phyloP scores from a whole-genome alignment of 352 stramenopile genomes.

The Pythium folliculosum region DNA sequence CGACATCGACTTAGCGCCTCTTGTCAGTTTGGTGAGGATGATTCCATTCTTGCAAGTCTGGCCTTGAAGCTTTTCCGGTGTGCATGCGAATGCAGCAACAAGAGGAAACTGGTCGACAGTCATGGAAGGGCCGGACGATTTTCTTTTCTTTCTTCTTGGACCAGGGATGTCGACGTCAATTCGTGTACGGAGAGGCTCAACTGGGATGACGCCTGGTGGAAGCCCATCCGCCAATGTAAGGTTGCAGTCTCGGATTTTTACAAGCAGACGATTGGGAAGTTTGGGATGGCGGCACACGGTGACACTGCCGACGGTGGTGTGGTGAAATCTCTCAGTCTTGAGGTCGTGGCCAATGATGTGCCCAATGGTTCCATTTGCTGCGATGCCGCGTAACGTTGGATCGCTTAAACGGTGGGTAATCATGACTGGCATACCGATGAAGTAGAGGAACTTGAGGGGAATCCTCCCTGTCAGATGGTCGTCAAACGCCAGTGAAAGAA shows the following conservation, averaged over 20 bases:
- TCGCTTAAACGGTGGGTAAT: not conserved
- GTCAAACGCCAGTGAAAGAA: conserved; percentile 11
- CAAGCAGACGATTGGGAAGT: not conserved
- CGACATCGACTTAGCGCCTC: not conserved
- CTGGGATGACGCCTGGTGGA: not conserved
- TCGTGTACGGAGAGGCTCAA: not conserved
- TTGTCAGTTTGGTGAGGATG: not conserved
- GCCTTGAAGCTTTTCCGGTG: conserved; percentile 11
- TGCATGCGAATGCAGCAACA: conserved; percentile 9
- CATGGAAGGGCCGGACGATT: not conserved
- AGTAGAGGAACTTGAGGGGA: conserved; percentile 10
- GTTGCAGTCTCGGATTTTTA: not conserved
- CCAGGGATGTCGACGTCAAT: not conserved
- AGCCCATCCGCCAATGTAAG: not conserved
- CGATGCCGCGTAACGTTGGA: not conserved
- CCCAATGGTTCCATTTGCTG: conserved; percentile 2
- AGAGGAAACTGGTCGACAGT: conserved; percentile 7
- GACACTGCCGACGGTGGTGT: not conserved
- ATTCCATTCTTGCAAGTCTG: conserved; percentile 12
- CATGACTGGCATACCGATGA: conserved; percentile 10
- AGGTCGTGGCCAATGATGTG: conserved; percentile 3
- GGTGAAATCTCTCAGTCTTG: not conserved
- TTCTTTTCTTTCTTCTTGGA: not conserved
- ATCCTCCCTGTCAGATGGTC: not conserved
- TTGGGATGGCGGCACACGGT: not conserved